Conservation (phyloP, 306 rosid genomes). For the Malus sieversii region DNA sequence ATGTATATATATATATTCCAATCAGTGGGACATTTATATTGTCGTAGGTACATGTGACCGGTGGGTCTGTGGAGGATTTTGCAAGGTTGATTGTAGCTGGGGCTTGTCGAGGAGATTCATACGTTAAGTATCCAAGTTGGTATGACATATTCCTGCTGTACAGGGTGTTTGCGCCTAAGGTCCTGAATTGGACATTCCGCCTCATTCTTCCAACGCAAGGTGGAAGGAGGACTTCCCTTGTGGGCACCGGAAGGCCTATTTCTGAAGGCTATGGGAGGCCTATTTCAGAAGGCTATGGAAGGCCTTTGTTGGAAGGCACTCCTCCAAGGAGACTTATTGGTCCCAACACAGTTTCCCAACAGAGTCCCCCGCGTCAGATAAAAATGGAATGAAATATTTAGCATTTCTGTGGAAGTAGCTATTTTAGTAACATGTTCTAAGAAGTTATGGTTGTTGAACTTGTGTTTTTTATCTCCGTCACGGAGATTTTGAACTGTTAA, state of each 20-base stretch:
- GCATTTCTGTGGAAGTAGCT: neutral
- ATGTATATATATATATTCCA: neutral
- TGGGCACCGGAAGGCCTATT: slow-evolving; percentile 52
- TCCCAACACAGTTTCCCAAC: slow-evolving; percentile 27
- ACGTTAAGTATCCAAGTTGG: slow-evolving; percentile 79
- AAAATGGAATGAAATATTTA: slow-evolving; percentile 27
- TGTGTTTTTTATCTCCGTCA: neutral
- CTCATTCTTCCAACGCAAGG: slow-evolving; percentile 45
- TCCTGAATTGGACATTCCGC: slow-evolving; percentile 64
- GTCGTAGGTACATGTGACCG: slow-evolving; percentile 44
- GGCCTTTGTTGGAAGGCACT: slow-evolving; percentile 33
- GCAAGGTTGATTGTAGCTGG: slow-evolving; percentile 69
- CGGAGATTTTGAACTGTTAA: neutral
- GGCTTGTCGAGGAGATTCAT: slow-evolving; percentile 67
- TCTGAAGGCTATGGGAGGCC: slow-evolving; percentile 15
- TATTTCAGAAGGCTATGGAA: neutral
- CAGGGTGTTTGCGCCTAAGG: slow-evolving; percentile 61
- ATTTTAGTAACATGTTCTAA: neutral
- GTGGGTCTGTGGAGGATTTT: slow-evolving; percentile 59
- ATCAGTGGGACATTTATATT: neutral
- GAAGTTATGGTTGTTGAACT: neutral
- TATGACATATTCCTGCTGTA: slow-evolving; percentile 59
- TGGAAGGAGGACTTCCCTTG: slow-evolving; percentile 36
- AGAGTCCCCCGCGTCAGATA: slow-evolving; percentile 30
- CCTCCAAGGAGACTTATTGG: slow-evolving; percentile 28